These are phyloP conservation scores for apple (Malus domestica) DNA, from an alignment of 306 rosid genomes.

Conservation along the genomic window ASM211411v1 NC_041797.1:20005501-20006000, in stretches of 20 bases:
- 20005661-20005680: slow-evolving; percentile 32
- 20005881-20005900: slow-evolving; percentile 36
- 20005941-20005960: slow-evolving; percentile 32
- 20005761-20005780: slow-evolving; percentile 39
- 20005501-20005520: neutral
- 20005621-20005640: slow-evolving; percentile 34
- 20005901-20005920: slow-evolving; percentile 47
- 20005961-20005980: neutral
- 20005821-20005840: slow-evolving; percentile 47
- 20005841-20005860: slow-evolving; percentile 32
- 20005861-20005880: slow-evolving; percentile 41
- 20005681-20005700: slow-evolving; percentile 32
- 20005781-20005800: slow-evolving; percentile 27
- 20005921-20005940: slow-evolving; percentile 47
- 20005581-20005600: slow-evolving; percentile 12
- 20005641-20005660: slow-evolving; percentile 43
- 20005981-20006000: neutral
- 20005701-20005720: slow-evolving; percentile 44
- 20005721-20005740: slow-evolving; percentile 51
- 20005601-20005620: slow-evolving; percentile 17
- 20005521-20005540: neutral
- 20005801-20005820: slow-evolving; percentile 43
- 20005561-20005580: neutral
- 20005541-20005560: neutral
- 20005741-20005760: slow-evolving; percentile 49